Evolutionary conservation across 2,329 filamentous ascomycete genomes (phyloP), one percentile per base, ranked within the genome.

Genomic region (Plectosphaerella cucumerina): DNA sequence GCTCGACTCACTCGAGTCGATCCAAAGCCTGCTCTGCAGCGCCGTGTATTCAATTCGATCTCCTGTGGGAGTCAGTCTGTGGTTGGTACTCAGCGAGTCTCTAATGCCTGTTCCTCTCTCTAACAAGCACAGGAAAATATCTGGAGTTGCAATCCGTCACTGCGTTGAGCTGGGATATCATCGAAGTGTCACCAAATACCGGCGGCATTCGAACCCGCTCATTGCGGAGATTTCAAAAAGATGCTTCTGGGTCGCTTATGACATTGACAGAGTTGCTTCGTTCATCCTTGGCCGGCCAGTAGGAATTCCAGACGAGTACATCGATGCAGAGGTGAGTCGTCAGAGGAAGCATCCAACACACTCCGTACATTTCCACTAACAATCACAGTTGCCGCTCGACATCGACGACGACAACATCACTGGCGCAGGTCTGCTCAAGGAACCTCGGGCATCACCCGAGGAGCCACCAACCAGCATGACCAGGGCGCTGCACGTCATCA

Each of bases 121-220:
- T 42, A 11, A 42, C 39, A 12, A 14, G 20, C 33, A 9, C 14
- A 51, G 60, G 65, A 68, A 65, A 50, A 52, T 67, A 9, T 65
- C 63, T 12, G 65, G 65, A 4, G 58, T 65, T 57, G 64, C 64
- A n/a, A 58, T 68, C 8, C 59, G 65, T 3, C 63, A 65, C 41
- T 67, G 63, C 43, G 58, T 67, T n/a, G 63, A 66, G 48, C 61
- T 67, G 23, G 65, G 63, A n/a, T 67, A 66, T 46, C 64, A 67
- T 50, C 60, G 65, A 37, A 65, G 57, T 51, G 53, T 56, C n/a
- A 51, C 56, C 21, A 56, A 45, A 12, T 58, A 51, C 22, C 46
- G 49, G 11, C 35, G 5, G 1, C 52, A 47, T 2, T 48, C 49
- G 6, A 58, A 63, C 47, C 34, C 49, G 1, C 42, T 67, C 5